These are phyloP conservation scores for Parastagonospora nodorum DNA, from an alignment of 2,329 filamentous ascomycete species.

Conservation along the genomic window DNA sequence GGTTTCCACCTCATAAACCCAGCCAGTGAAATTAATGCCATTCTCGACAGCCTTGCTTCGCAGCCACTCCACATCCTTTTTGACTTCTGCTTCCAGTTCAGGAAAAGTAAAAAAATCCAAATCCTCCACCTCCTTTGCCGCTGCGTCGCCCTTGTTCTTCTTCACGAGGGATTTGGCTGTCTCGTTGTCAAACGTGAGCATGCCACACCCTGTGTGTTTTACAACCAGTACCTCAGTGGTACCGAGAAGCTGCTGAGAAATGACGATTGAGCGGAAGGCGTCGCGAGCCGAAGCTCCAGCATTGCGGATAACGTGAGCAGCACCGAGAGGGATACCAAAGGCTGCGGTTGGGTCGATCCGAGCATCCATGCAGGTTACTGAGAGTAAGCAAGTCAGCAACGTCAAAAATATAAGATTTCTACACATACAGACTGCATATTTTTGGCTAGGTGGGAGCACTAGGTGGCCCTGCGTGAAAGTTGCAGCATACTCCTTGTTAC, in stretches of 20 bases:
- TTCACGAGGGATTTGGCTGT: constrained; percentile 61
- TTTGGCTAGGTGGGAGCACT: constrained; percentile 70
- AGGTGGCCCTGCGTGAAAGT: constrained; percentile 70
- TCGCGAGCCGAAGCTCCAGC: constrained; percentile 66
- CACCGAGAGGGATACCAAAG: constrained; percentile 73
- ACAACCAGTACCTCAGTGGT: constrained; percentile 76
- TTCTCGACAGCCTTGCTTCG: constrained; percentile 65
- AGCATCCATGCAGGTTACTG: constrained; percentile 83
- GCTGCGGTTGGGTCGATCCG: constrained; percentile 69
- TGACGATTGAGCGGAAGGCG: constrained; percentile 73
- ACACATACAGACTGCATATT: constrained; percentile 65
- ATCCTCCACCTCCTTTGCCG: constrained; percentile 51
- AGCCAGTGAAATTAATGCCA: constrained; percentile 68
- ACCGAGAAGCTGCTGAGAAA: constrained; percentile 78
- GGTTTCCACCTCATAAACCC: constrained; percentile 78
- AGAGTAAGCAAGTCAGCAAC: neutral
- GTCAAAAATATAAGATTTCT: neutral
- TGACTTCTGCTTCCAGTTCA: constrained; percentile 61
- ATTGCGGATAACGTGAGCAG: constrained; percentile 80
- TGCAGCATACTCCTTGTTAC: constrained; percentile 63
- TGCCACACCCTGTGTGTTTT: constrained; percentile 76
- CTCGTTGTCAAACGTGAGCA: constrained; percentile 70
- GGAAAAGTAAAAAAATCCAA: constrained; percentile 70
- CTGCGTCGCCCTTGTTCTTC: constrained; percentile 62
- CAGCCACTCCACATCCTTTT: constrained; percentile 68